Evolutionary conservation across 345 rosid species (phyloP), one percentile per base, ranked within the genome.

Genomic region (Moricandia arvensis): DNA sequence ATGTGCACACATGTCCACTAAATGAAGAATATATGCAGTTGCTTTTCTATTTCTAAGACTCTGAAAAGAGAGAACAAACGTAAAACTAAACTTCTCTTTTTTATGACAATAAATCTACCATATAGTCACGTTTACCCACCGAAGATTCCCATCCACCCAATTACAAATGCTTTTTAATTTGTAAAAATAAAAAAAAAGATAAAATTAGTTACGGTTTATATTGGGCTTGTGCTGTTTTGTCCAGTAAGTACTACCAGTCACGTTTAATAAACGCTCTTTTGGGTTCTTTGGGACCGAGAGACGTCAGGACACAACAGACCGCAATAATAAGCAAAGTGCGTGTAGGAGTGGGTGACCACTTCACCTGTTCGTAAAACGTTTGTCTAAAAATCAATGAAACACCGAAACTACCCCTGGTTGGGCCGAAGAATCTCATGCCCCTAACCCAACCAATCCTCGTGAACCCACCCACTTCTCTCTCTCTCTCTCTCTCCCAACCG

Each of bases 361-460:
- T 59, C 45, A 2, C 5, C 31, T 29, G 31, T 29, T 21, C 24
- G 24, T 21, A 21, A 29, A 29, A 29, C 31, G 31, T 29, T 29
- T 29, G n/a, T 29, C 24, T 21, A 21, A 21, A 29, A 29, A 27
- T 1, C 3, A 2, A 29, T 29, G 31, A 29, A 29, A 29, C n/a
- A 21, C 73, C 74, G 54, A 58, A 49, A 75, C 68, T 68, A 74
- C 45, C 77, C 77, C 71, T 74, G 71, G 71, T 17, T 74, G 51
- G 30, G 63, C 38, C 77, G 70, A 64, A 63, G 69, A 73, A 26
- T 73, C 64, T 27, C 71, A 38, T 29, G 65, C 31, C 77, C 64
- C 63, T 74, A 55, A 41, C 55, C 24, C 55, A 49, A 49, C 55
- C 71, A 57, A 41, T 45, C 79, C 79, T 75, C 79, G 79, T 75